phyloP scores from a whole-genome alignment of 2,329 filamentous ascomycete species.

The Fusarium foetens region DNA sequence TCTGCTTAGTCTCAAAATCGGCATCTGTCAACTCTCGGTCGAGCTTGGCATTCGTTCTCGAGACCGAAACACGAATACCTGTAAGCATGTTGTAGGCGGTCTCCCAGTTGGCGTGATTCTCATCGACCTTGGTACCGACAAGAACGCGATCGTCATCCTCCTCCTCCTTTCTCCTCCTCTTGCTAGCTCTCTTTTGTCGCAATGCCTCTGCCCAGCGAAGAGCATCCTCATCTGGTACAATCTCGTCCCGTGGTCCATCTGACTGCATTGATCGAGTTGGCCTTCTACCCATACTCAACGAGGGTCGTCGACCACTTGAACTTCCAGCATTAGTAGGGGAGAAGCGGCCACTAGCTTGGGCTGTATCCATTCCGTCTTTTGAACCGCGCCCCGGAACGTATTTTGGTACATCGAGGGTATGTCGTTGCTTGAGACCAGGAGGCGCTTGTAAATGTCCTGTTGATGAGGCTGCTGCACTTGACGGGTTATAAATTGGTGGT shows the following conservation, averaged over 20 bases:
- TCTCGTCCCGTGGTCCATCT: slow-evolving; percentile 84
- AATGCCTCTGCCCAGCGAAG: slow-evolving; percentile 93
- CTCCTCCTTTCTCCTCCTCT: slow-evolving; percentile 82
- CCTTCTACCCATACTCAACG: slow-evolving; percentile 82
- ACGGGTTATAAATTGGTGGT: slow-evolving; percentile 65
- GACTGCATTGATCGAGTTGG: slow-evolving; percentile 88
- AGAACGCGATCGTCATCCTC: slow-evolving; percentile 95
- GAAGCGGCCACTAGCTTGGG: slow-evolving; percentile 80
- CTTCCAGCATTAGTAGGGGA: slow-evolving; percentile 71
- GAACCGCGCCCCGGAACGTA: slow-evolving; percentile 71
- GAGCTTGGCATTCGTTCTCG: slow-evolving; percentile 94
- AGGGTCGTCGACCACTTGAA: slow-evolving; percentile 73
- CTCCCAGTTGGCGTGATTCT: slow-evolving; percentile 96
- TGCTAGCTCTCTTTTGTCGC: slow-evolving; percentile 89
- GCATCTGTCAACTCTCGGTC: slow-evolving; percentile 88
- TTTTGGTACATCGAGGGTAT: slow-evolving; percentile 89
- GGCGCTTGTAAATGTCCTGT: slow-evolving; percentile 63
- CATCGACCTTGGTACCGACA: slow-evolving; percentile 96
- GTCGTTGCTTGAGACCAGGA: slow-evolving; percentile 77
- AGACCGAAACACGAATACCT: slow-evolving; percentile 96
- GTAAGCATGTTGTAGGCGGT: slow-evolving; percentile 99
- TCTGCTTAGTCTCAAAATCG: slow-evolving; percentile 94
- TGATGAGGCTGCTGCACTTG: slow-evolving; percentile 55
- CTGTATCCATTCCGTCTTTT: slow-evolving; percentile 75
- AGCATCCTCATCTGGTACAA: slow-evolving; percentile 88